phyloP scores from a whole-genome alignment of 495 filamentous ascomycete genomes.

The Penicillium coprophilum region DNA sequence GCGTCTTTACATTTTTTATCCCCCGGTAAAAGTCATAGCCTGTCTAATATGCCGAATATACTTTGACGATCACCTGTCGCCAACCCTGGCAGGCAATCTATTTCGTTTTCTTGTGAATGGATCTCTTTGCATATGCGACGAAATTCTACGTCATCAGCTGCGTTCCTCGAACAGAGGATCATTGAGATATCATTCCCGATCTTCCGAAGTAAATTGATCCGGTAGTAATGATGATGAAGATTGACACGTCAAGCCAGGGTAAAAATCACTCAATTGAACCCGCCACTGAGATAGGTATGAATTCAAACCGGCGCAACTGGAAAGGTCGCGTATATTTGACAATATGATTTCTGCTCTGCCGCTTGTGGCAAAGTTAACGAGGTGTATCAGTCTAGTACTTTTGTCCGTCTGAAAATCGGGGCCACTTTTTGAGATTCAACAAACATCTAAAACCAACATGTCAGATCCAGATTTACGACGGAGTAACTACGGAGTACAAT shows the following conservation, averaged over 20 bases:
- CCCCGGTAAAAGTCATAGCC: slow-evolving; percentile 17
- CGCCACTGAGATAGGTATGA: not conserved
- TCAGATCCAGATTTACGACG: not conserved
- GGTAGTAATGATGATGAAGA: not conserved
- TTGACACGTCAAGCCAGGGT: not conserved
- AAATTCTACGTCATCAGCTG: not conserved
- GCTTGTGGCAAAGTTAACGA: slow-evolving; percentile 3
- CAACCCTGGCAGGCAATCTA: not conserved
- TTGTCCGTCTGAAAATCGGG: slow-evolving; percentile 1
- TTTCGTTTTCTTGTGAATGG: not conserved
- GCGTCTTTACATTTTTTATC: not conserved
- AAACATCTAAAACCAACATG: not conserved
- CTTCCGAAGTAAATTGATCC: not conserved
- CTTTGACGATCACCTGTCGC: not conserved
- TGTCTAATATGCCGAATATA: not conserved
- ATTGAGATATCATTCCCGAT: not conserved
- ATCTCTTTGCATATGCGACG: not conserved
- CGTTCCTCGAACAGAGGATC: too few relatives aligned
- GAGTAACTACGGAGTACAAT: too few relatives aligned
- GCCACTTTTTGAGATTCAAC: not conserved
- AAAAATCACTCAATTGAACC: not conserved
- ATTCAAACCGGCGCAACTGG: too few relatives aligned
- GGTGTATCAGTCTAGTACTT: slow-evolving; percentile 3
- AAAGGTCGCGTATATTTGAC: not conserved
- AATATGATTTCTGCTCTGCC: not conserved